Percentiles rank a stretch among this genome's conserved stretches.
Conservation (phyloP, 768 basidiomycete species). For the Psilocybe cyanescens region DNA sequence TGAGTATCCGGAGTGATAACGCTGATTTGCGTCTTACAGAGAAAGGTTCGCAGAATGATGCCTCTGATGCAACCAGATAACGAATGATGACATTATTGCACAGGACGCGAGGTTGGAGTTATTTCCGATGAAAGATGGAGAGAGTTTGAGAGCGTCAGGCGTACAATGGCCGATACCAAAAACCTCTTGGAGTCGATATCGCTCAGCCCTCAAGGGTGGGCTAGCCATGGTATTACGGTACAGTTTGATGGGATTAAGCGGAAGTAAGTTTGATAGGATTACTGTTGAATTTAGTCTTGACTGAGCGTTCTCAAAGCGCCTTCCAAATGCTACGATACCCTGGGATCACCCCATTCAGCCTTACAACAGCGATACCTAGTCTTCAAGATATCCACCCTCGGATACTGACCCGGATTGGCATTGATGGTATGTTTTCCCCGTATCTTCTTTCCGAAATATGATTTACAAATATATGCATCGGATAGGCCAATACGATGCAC, state of each 20-base stretch:
- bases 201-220: slow-evolving; percentile 51
- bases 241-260: slow-evolving; percentile 47
- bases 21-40: slow-evolving; percentile 84
- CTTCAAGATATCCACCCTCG: slow-evolving; percentile 52
- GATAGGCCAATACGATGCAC: slow-evolving; percentile 64
- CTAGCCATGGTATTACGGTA: slow-evolving; percentile 43
- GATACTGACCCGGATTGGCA: slow-evolving; percentile 63
- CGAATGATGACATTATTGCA: neutral
- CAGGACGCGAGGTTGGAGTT: slow-evolving; percentile 46
- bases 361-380: slow-evolving; percentile 51
- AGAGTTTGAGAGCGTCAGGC: slow-evolving; percentile 35
- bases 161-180: slow-evolving; percentile 37
- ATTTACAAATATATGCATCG: neutral
- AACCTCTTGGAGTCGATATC: slow-evolving; percentile 36
- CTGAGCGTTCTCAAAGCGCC: slow-evolving; percentile 49
- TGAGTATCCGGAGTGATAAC: slow-evolving; percentile 88
- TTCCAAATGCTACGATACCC: slow-evolving; percentile 74
- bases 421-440: slow-evolving; percentile 58
- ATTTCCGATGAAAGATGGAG: slow-evolving; percentile 52
- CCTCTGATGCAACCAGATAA: neutral
- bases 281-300: neutral
- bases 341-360: slow-evolving; percentile 43
- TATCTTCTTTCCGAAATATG: neutral
- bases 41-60: slow-evolving; percentile 49
- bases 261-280: slow-evolving; percentile 33